Conservation (phyloP, 2,329 filamentous ascomycete genomes). For the Trichophyton equinum region DNA sequence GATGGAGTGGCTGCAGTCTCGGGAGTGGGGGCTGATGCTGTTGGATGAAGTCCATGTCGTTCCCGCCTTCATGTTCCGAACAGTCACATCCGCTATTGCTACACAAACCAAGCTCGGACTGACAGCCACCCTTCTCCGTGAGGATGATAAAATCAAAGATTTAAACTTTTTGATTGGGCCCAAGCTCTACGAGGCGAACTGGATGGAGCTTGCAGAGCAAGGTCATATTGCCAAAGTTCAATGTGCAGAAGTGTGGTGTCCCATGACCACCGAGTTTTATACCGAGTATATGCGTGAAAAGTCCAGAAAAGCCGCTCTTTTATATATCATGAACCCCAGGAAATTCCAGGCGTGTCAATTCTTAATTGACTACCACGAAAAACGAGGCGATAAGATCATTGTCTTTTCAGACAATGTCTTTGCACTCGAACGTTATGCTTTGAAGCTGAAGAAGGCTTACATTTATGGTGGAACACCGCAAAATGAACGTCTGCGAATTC, state of each 20-base stretch:
- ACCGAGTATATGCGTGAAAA: slow-evolving; percentile 73
- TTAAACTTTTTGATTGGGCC: slow-evolving; percentile 95
- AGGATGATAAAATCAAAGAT: slow-evolving; percentile 97
- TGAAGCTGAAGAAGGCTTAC: slow-evolving; percentile 71
- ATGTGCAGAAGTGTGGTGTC: slow-evolving; percentile 97
- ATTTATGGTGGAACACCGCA: slow-evolving; percentile 86
- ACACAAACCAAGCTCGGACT: slow-evolving; percentile 90
- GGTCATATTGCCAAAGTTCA: slow-evolving; percentile 95
- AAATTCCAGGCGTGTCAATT: slow-evolving; percentile 98
- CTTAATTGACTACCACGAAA: slow-evolving; percentile 95
- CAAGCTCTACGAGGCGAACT: slow-evolving; percentile 96
- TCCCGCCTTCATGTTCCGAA: slow-evolving; percentile 88
- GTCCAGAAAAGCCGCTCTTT: slow-evolving; percentile 51
- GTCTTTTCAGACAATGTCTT: slow-evolving; percentile 98
- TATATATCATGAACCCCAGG: slow-evolving; percentile 94
- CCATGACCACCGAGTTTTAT: slow-evolving; percentile 98
- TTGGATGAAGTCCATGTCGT: slow-evolving; percentile 97
- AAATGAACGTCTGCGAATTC: slow-evolving; percentile 68
- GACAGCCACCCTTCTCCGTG: slow-evolving; percentile 83
- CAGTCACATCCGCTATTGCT: slow-evolving; percentile 84
- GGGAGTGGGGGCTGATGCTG: slow-evolving; percentile 96
- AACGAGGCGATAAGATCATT: slow-evolving; percentile 90
- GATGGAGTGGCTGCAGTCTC: slow-evolving; percentile 80
- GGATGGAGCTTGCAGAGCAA: slow-evolving; percentile 96
- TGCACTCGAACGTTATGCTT: slow-evolving; percentile 72